Percentiles rank a stretch among this genome's conserved stretches.
These are phyloP conservation scores for Ajuga chamaepitys DNA, from an alignment of 257 asterid genomes.

Conservation along the genomic window DNA sequence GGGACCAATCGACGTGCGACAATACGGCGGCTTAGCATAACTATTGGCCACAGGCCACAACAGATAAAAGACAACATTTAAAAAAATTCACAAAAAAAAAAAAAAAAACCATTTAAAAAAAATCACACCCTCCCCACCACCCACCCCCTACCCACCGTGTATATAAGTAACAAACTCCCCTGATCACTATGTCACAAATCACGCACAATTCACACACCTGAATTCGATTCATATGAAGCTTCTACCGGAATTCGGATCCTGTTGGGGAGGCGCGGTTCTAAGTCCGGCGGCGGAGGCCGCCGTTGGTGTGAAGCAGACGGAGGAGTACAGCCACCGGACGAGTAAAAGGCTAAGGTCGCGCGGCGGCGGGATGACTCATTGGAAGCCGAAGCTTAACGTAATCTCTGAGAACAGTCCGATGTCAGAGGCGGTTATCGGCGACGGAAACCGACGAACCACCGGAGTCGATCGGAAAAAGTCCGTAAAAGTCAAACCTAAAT, in stretches of 20 bases:
- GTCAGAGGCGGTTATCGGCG: background rate
- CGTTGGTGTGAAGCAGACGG: background rate
- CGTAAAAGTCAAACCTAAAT: constrained; percentile 14
- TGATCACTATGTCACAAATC: background rate
- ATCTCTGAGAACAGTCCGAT: constrained; percentile 37
- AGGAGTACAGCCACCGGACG: background rate
- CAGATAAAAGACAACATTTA: background rate
- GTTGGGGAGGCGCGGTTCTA: constrained; percentile 33
- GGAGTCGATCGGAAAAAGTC: background rate
- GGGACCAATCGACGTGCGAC: too few species aligned
- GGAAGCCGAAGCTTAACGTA: constrained; percentile 45
- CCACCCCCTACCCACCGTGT: too few species aligned
- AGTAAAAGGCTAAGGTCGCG: constrained; percentile 5
- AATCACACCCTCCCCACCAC: background rate
- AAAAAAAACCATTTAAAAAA: background rate
- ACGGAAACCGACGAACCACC: background rate
- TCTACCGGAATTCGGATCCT: constrained; percentile 22
- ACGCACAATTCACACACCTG: background rate
- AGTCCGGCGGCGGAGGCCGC: constrained; percentile 12
- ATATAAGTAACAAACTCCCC: constrained; percentile 3
- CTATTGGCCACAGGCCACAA: too few species aligned
- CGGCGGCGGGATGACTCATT: constrained; percentile 10
- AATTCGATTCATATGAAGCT: constrained; percentile 25
- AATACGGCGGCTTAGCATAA: too few species aligned
- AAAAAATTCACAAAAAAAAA: background rate